These are phyloP conservation scores for Neonectria punicea DNA, from an alignment of 2,329 filamentous ascomycete genomes.

Conservation along the genomic window DNA sequence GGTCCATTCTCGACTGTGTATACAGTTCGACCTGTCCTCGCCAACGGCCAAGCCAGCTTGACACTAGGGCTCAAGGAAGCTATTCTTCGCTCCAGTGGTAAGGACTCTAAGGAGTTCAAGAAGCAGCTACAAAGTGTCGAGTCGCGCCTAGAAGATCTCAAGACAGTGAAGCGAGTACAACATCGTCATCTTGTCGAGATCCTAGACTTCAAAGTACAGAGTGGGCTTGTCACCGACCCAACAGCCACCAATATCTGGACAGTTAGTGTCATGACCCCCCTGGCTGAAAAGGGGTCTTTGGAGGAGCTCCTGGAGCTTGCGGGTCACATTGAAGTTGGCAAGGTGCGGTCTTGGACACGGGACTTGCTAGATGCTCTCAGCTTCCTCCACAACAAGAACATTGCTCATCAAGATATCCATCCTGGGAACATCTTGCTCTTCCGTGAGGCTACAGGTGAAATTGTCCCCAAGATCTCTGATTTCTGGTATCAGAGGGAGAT, in stretches of 20 bases:
- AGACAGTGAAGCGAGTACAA: slow-evolving; percentile 75
- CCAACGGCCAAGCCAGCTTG: slow-evolving; percentile 64
- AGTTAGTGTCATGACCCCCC: slow-evolving; percentile 78
- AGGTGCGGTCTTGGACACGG: slow-evolving; percentile 88
- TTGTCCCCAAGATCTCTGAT: slow-evolving; percentile 80
- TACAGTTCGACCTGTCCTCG: slow-evolving; percentile 75
- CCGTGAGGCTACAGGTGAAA: slow-evolving; percentile 73
- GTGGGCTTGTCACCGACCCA: slow-evolving; percentile 55
- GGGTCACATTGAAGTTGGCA: slow-evolving; percentile 77
- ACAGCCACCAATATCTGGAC: slow-evolving; percentile 66
- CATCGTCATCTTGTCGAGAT: slow-evolving; percentile 84
- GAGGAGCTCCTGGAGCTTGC: slow-evolving; percentile 84
- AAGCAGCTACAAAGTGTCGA: slow-evolving; percentile 82
- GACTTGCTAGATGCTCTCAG: slow-evolving; percentile 90
- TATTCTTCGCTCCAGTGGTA: slow-evolving; percentile 65
- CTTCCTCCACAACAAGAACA: slow-evolving; percentile 85
- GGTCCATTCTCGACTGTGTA: slow-evolving; percentile 76
- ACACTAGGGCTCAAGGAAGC: slow-evolving; percentile 81
- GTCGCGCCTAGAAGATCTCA: slow-evolving; percentile 78
- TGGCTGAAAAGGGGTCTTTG: slow-evolving; percentile 84
- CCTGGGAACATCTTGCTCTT: slow-evolving; percentile 82
- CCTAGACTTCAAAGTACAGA: slow-evolving; percentile 83
- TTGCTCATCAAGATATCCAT: slow-evolving; percentile 87
- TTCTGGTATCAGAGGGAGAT: slow-evolving; percentile 76
- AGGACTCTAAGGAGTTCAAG: slow-evolving; percentile 73